phyloP scores from a whole-genome alignment of 495 filamentous ascomycete species.

The Thermothielavioides terrestris region DNA sequence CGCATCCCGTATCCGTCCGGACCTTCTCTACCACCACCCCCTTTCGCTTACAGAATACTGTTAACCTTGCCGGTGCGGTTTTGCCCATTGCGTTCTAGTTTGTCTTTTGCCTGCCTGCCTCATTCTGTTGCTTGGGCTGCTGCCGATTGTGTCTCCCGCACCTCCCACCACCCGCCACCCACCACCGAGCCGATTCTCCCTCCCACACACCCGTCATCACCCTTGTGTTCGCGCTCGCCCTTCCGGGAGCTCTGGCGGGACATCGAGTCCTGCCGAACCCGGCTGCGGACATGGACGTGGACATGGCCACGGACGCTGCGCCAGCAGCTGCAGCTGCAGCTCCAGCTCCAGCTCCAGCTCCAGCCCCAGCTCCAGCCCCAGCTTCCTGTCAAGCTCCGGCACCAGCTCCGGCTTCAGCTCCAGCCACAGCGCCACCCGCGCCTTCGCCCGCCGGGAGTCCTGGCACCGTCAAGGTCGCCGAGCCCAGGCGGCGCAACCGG shows the following conservation, averaged over 20 bases:
- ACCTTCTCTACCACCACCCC: too few relatives aligned
- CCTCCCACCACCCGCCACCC: background rate
- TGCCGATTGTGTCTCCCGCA: too few relatives aligned
- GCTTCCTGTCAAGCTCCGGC: too few relatives aligned
- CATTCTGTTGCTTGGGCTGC: too few relatives aligned
- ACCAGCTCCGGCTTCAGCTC: constrained; percentile 5
- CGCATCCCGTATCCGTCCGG: too few relatives aligned
- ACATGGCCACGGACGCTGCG: constrained; percentile 14
- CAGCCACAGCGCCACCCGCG: constrained; percentile 3
- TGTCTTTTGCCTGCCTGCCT: too few relatives aligned
- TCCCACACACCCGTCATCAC: background rate
- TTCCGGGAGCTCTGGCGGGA: constrained; percentile 8
- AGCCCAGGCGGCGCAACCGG: constrained; percentile 32
- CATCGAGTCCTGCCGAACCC: background rate
- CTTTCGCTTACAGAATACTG: too few relatives aligned
- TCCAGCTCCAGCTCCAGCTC: constrained; percentile 2
- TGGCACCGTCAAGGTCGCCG: constrained; percentile 1
- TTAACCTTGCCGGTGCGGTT: too few relatives aligned
- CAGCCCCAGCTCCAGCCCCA: constrained; percentile 6
- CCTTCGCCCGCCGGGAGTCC: constrained; percentile 5
- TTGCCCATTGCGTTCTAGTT: too few relatives aligned
- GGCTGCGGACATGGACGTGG: constrained; percentile 14
- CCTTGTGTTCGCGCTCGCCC: background rate
- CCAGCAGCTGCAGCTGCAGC: constrained; percentile 4
- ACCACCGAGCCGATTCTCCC: background rate